Base-by-base conservation (phyloP, 306 rosid species). In the Aeschynomene evenia region DNA sequence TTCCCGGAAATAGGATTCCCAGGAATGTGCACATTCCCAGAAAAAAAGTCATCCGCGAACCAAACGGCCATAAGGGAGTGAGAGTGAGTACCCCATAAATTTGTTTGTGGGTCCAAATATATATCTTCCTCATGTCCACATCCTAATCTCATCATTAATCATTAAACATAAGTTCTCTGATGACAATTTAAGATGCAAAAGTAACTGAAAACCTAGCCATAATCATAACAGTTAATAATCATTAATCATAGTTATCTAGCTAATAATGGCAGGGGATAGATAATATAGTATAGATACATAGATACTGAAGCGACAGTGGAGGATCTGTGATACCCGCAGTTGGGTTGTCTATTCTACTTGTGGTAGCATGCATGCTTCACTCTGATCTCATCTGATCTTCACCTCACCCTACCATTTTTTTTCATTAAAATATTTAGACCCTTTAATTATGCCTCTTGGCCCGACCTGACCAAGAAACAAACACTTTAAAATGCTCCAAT, bases 71-170 rank as follows among this genome's bases (percentile, higher is more conserved):
- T n/a, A n/a, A n/a, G n/a, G n/a, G n/a, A n/a, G n/a, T n/a, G n/a
- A 46, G 76, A 68, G 29, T 28, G 31, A 28, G 6, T 28, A 68
- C 36, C 65, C 81, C 77, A 77, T 68, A 21, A 58, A 68, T 34
- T 55, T 59, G 89, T 34, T 55, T 59, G 89, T 85, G 77, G 89
- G 89, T 82, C 91, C 90, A n/a, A n/a, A n/a, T n/a, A n/a, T n/a
- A 84, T 71, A 87, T 93, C 90, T 72, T 72, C 21, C 19, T 80
- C 89, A 85, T 83, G 87, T 86, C 75, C 80, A 80, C 89, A 80
- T 49, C 63, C 54, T 80, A 87, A 84, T 89, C 77, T 72, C 56
- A 72, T 53, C 5, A 50, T 81, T 85, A 86, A 80, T 80, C 80
- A 79, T 82, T 52, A 84, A 80, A 73, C 59, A 53, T 48, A 15